Evolutionary conservation across 768 basidiomycete genomes (phyloP).

Genomic region (Podaxis pistillaris): DNA sequence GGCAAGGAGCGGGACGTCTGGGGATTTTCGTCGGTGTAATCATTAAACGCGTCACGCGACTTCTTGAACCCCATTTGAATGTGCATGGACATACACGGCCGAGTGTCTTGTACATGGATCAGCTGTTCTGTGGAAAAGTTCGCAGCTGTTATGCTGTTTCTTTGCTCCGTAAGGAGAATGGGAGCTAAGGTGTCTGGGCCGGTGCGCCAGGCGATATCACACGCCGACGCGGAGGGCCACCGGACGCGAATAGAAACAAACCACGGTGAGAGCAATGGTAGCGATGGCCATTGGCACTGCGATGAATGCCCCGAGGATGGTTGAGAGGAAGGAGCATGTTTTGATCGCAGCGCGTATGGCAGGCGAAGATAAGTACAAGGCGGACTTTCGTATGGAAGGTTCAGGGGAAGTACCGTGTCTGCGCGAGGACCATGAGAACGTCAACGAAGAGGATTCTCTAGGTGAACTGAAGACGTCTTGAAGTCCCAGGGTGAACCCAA

Average conservation of each 20-base stretch:
- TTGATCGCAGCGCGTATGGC: not conserved
- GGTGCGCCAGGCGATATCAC: conserved; percentile 11
- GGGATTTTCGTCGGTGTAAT: not conserved
- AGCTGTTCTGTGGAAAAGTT: not conserved
- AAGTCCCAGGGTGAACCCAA: conserved; percentile 9
- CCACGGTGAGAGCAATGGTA: conserved; percentile 34
- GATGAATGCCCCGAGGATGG: conserved; percentile 18
- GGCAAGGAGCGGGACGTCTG: not conserved
- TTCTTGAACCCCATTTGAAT: not conserved
- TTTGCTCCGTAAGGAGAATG: not conserved
- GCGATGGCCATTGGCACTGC: conserved; percentile 35
- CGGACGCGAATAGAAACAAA: conserved; percentile 41
- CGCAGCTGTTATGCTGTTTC: not conserved
- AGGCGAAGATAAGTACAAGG: conserved; percentile 2
- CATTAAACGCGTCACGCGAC: not conserved
- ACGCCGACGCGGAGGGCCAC: conserved; percentile 33
- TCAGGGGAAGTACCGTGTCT: conserved; percentile 4
- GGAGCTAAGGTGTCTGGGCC: not conserved
- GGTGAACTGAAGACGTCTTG: conserved; percentile 10
- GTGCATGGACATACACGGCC: not conserved
- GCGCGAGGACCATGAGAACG: not conserved
- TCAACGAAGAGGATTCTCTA: not conserved
- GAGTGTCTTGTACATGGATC: not conserved
- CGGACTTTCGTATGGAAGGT: not conserved
- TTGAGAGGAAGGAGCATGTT: conserved; percentile 7